phyloP scores from a whole-genome alignment of 2,329 filamentous ascomycete genomes.

The Penicillium janthinellum region DNA sequence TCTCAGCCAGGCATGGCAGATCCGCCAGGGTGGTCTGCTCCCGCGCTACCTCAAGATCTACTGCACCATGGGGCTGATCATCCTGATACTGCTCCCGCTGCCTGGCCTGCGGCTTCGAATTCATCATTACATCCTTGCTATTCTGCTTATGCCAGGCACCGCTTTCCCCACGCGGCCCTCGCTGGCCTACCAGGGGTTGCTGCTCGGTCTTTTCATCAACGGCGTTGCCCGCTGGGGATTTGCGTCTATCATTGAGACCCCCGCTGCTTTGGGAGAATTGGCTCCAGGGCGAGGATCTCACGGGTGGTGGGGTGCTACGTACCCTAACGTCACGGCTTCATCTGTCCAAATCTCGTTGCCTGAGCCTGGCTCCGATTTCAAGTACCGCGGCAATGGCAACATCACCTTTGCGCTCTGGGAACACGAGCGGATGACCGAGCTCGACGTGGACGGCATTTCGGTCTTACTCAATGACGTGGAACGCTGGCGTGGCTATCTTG shows the following conservation, averaged over 20 bases:
- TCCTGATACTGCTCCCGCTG: constrained; percentile 70
- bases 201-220: constrained; percentile 91
- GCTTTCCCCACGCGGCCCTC: constrained; percentile 83
- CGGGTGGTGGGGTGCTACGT: constrained; percentile 47
- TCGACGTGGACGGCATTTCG: constrained; percentile 58
- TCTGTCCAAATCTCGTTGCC: constrained; percentile 50
- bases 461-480: constrained; percentile 67
- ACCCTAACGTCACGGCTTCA: constrained; percentile 56
- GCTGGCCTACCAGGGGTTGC: constrained; percentile 83
- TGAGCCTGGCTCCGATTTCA: constrained; percentile 22
- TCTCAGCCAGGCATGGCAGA: constrained; percentile 77
- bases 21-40: constrained; percentile 82
- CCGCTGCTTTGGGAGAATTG: constrained; percentile 63
- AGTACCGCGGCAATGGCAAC: constrained; percentile 47
- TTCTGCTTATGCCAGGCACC: constrained; percentile 85
- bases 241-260: constrained; percentile 82
- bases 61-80: constrained; percentile 63
- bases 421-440: constrained; percentile 39
- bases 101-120: constrained; percentile 82
- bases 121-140: constrained; percentile 89
- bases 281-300: constrained; percentile 46
- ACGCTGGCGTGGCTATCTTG: constrained; percentile 59
- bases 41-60: constrained; percentile 78
- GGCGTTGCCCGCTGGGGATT: constrained; percentile 94
- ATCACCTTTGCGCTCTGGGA: constrained; percentile 51